phyloP scores from a whole-genome alignment of 306 rosid genomes.

The Boehmeria nivea region DNA sequence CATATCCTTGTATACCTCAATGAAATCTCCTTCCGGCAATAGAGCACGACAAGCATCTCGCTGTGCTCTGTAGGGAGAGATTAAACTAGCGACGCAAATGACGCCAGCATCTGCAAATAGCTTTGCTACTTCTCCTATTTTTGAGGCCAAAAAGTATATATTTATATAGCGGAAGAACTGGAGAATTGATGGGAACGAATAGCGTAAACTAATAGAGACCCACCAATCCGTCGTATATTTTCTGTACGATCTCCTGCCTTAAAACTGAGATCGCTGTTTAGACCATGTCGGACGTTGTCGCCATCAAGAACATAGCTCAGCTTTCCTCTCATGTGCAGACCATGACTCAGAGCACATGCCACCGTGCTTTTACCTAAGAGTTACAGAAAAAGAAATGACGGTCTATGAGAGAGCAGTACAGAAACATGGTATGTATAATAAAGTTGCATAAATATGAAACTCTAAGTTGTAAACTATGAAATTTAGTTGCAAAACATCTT shows the following conservation, averaged over 20 bases:
- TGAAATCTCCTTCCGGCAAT: conserved; percentile 74
- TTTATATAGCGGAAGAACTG: background rate
- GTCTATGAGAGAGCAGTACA: background rate
- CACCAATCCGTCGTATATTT: conserved; percentile 89
- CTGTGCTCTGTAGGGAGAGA: conserved; percentile 84
- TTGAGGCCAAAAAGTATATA: too few species aligned
- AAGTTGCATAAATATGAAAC: background rate
- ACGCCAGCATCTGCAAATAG: conserved; percentile 95
- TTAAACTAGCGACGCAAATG: conserved; percentile 87
- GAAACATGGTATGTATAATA: background rate
- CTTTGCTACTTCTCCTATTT: conserved; percentile 89
- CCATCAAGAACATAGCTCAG: conserved; percentile 87
- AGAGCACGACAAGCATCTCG: conserved; percentile 88
- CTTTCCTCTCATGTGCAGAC: conserved; percentile 73
- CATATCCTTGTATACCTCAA: conserved; percentile 50
- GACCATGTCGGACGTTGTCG: conserved; percentile 94
- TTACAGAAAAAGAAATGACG: conserved; percentile 24
- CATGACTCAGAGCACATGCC: conserved; percentile 85
- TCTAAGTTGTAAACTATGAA: background rate
- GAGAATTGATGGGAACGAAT: background rate
- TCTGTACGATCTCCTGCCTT: conserved; percentile 86
- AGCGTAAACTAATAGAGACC: conserved; percentile 13
- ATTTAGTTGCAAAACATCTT: too few species aligned
- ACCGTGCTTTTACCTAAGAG: conserved; percentile 84
- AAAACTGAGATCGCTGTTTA: conserved; percentile 83